Evolutionary conservation across 2,329 filamentous ascomycete species (phyloP).

Genomic region (Xylariaceae sp.): DNA sequence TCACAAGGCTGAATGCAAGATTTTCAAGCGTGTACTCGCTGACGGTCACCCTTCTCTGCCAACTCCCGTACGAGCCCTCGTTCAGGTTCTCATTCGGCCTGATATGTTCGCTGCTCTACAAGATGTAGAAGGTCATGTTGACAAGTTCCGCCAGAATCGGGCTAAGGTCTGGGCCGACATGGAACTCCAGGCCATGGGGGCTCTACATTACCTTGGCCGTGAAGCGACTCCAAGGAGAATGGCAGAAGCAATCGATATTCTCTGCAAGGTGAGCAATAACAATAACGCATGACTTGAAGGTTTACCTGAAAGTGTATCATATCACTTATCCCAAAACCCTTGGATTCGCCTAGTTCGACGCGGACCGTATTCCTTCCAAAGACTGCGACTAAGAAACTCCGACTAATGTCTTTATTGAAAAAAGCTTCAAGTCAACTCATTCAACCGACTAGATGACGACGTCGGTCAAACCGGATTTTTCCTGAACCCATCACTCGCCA

Average conservation of each 20-base stretch:
- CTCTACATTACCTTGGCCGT: slow-evolving; percentile 45
- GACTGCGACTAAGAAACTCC: too few species aligned
- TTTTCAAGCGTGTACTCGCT: slow-evolving; percentile 40
- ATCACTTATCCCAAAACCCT: too few species aligned
- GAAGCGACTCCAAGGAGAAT: slow-evolving; percentile 37
- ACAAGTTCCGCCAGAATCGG: slow-evolving; percentile 35
- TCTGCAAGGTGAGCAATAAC: slow-evolving; percentile 50
- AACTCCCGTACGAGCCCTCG: slow-evolving; percentile 52
- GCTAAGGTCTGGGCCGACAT: slow-evolving; percentile 44
- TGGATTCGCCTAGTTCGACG: too few species aligned
- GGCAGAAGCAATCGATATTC: slow-evolving; percentile 41
- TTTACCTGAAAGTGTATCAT: too few species aligned
- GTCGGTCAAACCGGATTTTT: slow-evolving; percentile 53
- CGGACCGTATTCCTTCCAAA: too few species aligned
- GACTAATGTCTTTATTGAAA: neutral
- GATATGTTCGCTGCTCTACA: slow-evolving; percentile 33
- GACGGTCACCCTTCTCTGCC: slow-evolving; percentile 42
- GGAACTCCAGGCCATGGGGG: slow-evolving; percentile 47
- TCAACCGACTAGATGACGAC: slow-evolving; percentile 55
- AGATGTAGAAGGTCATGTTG: slow-evolving; percentile 47
- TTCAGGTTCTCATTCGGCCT: slow-evolving; percentile 48
- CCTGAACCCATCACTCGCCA: slow-evolving; percentile 53
- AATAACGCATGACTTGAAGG: neutral
- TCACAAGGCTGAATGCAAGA: slow-evolving; percentile 55
- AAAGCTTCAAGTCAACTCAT: slow-evolving; percentile 61